Evolutionary conservation across 306 rosid species (phyloP).

Genomic region (Lathyrus tuberosus): DNA sequence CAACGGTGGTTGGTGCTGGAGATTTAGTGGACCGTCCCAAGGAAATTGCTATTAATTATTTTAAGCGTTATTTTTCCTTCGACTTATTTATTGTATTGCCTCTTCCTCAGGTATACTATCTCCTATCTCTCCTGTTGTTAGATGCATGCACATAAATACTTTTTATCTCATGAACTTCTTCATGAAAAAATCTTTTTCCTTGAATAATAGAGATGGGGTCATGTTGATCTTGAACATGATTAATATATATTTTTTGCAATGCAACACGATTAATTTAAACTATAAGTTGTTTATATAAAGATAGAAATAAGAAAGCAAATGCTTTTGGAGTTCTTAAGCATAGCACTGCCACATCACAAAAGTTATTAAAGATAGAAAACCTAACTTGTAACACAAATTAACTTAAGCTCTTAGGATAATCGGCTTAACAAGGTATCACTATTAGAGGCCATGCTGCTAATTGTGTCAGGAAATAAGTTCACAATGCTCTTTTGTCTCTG

Average conservation of each 20-base stretch:
- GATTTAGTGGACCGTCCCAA: constrained; percentile 80
- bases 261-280: not conserved
- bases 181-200: too few relatives aligned
- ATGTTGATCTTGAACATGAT: too few relatives aligned
- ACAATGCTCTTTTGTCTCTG: too few relatives aligned
- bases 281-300: not conserved
- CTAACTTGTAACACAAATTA: not conserved
- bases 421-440: too few relatives aligned
- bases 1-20: constrained; percentile 44
- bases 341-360: not conserved
- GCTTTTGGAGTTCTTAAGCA: not conserved
- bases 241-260: too few relatives aligned
- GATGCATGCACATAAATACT: constrained; percentile 1
- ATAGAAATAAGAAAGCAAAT: not conserved
- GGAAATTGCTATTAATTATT: constrained; percentile 65
- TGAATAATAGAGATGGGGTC: too few relatives aligned
- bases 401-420: not conserved
- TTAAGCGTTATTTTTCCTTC: constrained; percentile 52
- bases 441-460: too few relatives aligned
- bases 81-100: constrained; percentile 51
- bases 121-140: not conserved
- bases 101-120: constrained; percentile 44
- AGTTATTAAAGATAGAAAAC: not conserved
- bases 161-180: not conserved
- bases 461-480: too few relatives aligned